A percentile compares a stretch with the other conserved stretches of the same genome.
These are phyloP conservation scores for Neurospora africana DNA, from an alignment of 495 filamentous ascomycete species.

Conservation along the genomic window DNA sequence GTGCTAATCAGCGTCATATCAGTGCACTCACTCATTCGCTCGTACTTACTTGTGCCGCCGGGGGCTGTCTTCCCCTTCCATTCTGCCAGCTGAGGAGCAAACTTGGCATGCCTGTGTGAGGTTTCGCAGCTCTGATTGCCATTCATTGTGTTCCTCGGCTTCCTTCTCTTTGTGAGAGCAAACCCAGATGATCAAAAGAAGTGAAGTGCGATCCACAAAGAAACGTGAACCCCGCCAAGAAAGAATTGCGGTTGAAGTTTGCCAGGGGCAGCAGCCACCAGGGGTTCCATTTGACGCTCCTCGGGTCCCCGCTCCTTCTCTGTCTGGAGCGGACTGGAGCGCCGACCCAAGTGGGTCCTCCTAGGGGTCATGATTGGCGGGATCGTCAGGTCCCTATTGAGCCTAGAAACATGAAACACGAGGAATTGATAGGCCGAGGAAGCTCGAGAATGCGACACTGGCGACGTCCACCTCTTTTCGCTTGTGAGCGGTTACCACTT, in stretches of 20 bases:
- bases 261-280: neutral
- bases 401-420: neutral
- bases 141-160: neutral
- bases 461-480: neutral
- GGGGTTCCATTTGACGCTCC: neutral
- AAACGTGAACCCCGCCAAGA: neutral
- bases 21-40: neutral
- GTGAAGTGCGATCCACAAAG: neutral
- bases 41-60: neutral
- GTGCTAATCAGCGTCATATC: neutral
- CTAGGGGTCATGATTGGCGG: neutral
- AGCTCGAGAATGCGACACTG: neutral
- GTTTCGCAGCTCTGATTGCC: neutral
- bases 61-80: neutral
- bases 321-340: neutral
- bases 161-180: neutral
- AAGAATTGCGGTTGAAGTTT: neutral
- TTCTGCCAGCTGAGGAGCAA: neutral
- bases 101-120: neutral
- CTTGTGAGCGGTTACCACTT: neutral
- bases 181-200: neutral
- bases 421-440: neutral
- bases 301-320: neutral
- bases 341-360: neutral
- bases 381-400: neutral